Evolutionary conservation across 208 protist genomes (phyloP).

Genomic region (Trypanosomatidae sp.): DNA sequence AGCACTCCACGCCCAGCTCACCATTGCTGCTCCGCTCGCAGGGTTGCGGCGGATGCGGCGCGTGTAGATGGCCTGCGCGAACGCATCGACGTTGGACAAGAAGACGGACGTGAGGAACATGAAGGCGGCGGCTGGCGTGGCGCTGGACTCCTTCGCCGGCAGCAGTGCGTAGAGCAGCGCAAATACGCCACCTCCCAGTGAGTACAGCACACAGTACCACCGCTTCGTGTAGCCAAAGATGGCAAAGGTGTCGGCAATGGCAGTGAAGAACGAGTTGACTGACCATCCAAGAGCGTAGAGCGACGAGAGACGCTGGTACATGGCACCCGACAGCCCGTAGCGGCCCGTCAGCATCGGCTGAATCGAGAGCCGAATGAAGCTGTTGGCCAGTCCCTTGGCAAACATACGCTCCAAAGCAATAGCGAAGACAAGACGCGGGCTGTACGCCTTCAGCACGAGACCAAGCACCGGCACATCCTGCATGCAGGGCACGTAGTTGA

Average conservation of each 20-base stretch:
- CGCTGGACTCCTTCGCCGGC: conserved; percentile 36
- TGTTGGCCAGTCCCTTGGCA: conserved; percentile 51
- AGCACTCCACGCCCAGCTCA: conserved; percentile 63
- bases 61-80: conserved; percentile 69
- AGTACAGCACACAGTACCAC: conserved; percentile 62
- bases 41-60: conserved; percentile 47
- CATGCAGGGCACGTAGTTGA: too few relatives aligned
- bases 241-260: conserved; percentile 61
- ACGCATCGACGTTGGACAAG: conserved; percentile 64
- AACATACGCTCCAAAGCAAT: conserved; percentile 55
- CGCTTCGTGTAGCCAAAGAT: conserved; percentile 75
- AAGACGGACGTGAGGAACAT: conserved; percentile 58
- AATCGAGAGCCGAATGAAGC: conserved; percentile 40
- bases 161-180: conserved; percentile 51
- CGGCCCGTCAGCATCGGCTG: conserved; percentile 54
- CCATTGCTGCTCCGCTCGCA: conserved; percentile 33
- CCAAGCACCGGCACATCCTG: too few relatives aligned
- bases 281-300: conserved; percentile 59
- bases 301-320: conserved; percentile 59
- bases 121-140: conserved; percentile 35
- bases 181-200: conserved; percentile 46
- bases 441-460: too few relatives aligned
- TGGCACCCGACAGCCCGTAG: conserved; percentile 33
- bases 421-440: conserved; percentile 31
- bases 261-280: conserved; percentile 62